Conservation (phyloP, 345 rosid genomes). For the Arabis hirsuta region DNA sequence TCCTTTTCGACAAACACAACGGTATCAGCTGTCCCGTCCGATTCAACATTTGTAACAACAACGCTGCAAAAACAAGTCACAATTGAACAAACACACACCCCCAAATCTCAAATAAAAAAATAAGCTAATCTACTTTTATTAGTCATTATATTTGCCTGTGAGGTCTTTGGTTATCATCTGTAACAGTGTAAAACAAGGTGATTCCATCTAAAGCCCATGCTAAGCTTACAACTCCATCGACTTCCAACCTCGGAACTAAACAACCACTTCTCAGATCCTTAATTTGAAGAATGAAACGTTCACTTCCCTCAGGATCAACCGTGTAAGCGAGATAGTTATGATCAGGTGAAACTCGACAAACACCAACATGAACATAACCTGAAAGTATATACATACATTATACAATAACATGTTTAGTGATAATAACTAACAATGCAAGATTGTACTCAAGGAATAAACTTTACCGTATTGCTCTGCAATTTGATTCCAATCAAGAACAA, state of each 20-base stretch:
- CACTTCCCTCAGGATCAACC: constrained; percentile 68
- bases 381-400: constrained; percentile 5
- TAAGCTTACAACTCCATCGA: constrained; percentile 76
- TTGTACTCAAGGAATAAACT: constrained; percentile 26
- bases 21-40: constrained; percentile 48
- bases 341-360: constrained; percentile 88
- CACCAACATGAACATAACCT: constrained; percentile 89
- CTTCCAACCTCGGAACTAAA: constrained; percentile 55
- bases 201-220: constrained; percentile 86
- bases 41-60: constrained; percentile 59
- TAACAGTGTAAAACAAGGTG: constrained; percentile 69
- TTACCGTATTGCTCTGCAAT: constrained; percentile 77
- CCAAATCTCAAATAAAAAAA: not conserved
- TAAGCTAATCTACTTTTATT: constrained; percentile 13
- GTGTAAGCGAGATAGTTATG: constrained; percentile 87
- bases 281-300: constrained; percentile 73
- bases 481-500: constrained; percentile 90
- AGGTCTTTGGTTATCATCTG: constrained; percentile 76
- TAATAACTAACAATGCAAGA: not conserved
- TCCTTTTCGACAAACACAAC: constrained; percentile 63
- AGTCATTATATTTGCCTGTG: constrained; percentile 54
- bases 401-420: not conserved
- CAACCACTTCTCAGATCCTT: constrained; percentile 67
- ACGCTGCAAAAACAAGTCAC: constrained; percentile 55
- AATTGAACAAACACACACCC: constrained; percentile 28